Conservation (phyloP, 441 rosid species). For the Macaranga tanarius region DNA sequence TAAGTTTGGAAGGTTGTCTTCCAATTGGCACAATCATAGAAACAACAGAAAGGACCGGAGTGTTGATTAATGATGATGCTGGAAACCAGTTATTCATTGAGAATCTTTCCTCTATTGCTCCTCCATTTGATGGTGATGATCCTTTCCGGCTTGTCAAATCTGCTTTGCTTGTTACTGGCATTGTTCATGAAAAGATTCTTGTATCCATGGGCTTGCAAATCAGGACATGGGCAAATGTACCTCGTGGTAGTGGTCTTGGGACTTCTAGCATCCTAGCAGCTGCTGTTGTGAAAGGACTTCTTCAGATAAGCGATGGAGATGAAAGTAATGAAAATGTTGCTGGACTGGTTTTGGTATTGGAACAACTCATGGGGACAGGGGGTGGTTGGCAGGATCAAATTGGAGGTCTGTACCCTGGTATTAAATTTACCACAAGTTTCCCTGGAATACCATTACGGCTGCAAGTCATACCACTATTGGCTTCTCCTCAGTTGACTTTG, state of each 20-base stretch:
- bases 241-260: conserved; percentile 92
- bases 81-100: conserved; percentile 55
- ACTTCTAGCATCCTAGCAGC: conserved; percentile 97
- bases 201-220: conserved; percentile 53
- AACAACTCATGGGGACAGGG: conserved; percentile 97
- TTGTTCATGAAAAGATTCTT: conserved; percentile 44
- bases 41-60: conserved; percentile 55
- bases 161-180: conserved; percentile 75
- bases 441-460: conserved; percentile 89
- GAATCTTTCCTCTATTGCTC: conserved; percentile 46
- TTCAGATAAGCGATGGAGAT: conserved; percentile 70
- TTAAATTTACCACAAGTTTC: conserved; percentile 79
- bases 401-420: conserved; percentile 84
- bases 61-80: conserved; percentile 65
- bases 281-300: conserved; percentile 84
- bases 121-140: conserved; percentile 66
- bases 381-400: conserved; percentile 99
- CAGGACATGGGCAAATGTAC: conserved; percentile 88
- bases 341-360: conserved; percentile 79
- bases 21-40: conserved; percentile 86
- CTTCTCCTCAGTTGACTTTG: conserved; percentile 53
- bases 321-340: conserved; percentile 82
- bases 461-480: conserved; percentile 75
- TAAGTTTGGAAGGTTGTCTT: conserved; percentile 73
- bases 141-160: conserved; percentile 83